Evolutionary conservation across 2,329 filamentous ascomycete genomes (phyloP), one percentile per base, ranked within the genome.

Genomic region (Exophiala xenobiotica): DNA sequence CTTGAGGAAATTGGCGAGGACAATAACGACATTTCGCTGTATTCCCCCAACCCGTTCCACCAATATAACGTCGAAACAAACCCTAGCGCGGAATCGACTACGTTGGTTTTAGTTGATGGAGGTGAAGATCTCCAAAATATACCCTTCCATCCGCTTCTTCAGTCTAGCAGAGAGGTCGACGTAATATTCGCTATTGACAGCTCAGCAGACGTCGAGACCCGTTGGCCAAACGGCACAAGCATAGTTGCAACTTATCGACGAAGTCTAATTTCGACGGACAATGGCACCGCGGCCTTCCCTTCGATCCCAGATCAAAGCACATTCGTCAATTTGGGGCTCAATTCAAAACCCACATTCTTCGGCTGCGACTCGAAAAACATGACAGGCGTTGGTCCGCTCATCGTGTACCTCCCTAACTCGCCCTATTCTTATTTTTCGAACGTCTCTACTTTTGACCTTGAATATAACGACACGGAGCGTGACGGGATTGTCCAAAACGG

Each of bases 401-500:
- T 64, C 7, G 38, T 63, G 9, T 64, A 64, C 49, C 14, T 64
- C 8, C 41, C 59, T 16, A 62, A 63, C 44, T 18, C 53, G 4
- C 58, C 60, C 1, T 63, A 61, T 39, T 79, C 84, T 39, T 80
- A 79, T 66, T 70, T 78, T 56, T 87, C 85, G 68, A 97, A 97
- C 74, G 78, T 86, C 6, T 87, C 86, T 2, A 49, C 27, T 26
- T 53, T 46, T 14, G 48, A 42, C 39, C 43, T 45, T 26, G 49
- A 47, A 46, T 27, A 47, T 48, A 40, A 50, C 49, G 41, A 50
- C 59, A 47, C 51, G 1, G 69, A 89, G 71, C 87, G 91, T 57
- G 81, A 96, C 66, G 78, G 78, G 56, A 87, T 95, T 64, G 88
- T 97, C 64, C 69, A 81, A 60, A 97, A 97, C 71, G 91, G 89